Evolutionary conservation across 2,329 filamentous ascomycete genomes (phyloP).

Genomic region (Venturia effusa): DNA sequence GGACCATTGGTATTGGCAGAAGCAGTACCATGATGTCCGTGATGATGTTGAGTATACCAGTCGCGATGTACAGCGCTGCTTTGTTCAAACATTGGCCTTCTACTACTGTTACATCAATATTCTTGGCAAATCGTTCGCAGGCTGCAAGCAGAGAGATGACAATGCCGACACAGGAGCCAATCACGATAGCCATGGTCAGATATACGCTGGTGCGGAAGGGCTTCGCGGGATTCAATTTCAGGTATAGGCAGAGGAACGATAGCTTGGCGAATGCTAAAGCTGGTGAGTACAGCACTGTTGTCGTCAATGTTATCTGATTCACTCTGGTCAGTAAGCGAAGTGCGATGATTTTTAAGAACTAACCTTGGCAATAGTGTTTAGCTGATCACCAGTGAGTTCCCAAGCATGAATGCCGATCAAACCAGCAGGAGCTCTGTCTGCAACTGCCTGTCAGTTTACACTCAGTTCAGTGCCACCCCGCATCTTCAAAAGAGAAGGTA

Average conservation of each 20-base stretch:
- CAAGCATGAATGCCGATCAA: neutral
- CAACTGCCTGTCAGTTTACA: neutral
- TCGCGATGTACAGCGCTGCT: slow-evolving; percentile 18
- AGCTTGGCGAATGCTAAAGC: neutral
- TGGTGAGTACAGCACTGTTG: slow-evolving; percentile 3
- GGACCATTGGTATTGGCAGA: slow-evolving; percentile 26
- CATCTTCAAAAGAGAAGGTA: neutral
- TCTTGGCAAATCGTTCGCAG: slow-evolving; percentile 17
- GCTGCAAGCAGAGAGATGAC: slow-evolving; percentile 19
- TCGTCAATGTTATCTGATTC: neutral
- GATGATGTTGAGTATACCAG: slow-evolving; percentile 24
- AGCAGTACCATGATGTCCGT: slow-evolving; percentile 25
- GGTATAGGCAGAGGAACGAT: slow-evolving; percentile 4
- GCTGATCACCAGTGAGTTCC: neutral
- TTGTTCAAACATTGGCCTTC: slow-evolving; percentile 16
- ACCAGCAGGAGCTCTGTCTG: neutral
- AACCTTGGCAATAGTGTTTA: neutral
- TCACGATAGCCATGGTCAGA: slow-evolving; percentile 15
- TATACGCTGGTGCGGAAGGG: neutral
- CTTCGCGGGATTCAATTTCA: neutral
- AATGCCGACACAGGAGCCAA: slow-evolving; percentile 16
- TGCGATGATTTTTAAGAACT: neutral
- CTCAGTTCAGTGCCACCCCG: neutral
- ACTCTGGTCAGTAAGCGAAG: neutral
- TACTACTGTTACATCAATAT: slow-evolving; percentile 16